Conservation (phyloP, 306 rosid genomes). For the Malus sylvestris region DNA sequence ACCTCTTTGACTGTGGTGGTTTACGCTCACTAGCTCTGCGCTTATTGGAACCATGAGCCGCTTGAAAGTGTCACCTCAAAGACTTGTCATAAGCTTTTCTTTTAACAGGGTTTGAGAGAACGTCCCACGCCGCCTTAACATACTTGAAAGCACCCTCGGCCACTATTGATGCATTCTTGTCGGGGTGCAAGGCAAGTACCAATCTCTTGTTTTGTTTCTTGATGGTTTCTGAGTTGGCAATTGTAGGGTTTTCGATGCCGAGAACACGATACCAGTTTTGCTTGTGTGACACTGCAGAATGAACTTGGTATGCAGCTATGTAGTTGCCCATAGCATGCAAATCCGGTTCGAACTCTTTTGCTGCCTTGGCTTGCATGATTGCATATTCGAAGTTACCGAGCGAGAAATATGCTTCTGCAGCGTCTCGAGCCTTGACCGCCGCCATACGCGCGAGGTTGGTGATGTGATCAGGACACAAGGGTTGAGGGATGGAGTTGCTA, state of each 20-base stretch:
- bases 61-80: not conserved
- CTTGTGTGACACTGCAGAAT: not conserved
- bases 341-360: not conserved
- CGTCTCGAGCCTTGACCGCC: not conserved
- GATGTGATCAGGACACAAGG: not conserved
- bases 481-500: not conserved
- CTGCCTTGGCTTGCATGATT: conserved; percentile 2
- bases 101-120: not conserved
- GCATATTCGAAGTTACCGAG: not conserved
- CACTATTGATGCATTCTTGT: not conserved
- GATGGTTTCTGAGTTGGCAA: not conserved
- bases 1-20: not conserved
- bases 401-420: not conserved
- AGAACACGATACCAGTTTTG: not conserved
- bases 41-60: not conserved
- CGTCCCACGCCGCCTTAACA: not conserved
- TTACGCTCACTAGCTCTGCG: not conserved
- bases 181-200: not conserved
- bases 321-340: not conserved
- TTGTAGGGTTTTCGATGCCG: not conserved
- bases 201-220: not conserved
- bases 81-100: not conserved
- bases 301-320: not conserved
- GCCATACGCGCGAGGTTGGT: not conserved
- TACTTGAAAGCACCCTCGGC: not conserved